Base-by-base conservation (phyloP, 352 stramenopile genomes). In the Phytopythium delawarense region DNA sequence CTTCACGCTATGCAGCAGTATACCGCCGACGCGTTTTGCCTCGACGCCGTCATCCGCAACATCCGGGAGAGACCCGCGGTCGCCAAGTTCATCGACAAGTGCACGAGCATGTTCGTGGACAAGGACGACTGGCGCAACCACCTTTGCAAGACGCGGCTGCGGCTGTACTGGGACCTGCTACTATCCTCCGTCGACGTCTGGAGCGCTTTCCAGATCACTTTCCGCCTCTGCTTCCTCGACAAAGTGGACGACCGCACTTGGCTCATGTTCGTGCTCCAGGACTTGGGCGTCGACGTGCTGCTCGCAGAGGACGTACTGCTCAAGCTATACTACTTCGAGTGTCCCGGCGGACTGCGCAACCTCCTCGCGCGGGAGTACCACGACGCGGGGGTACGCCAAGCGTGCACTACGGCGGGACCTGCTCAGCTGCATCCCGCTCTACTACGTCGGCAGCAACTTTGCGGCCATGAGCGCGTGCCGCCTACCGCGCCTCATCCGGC, bases 281-380 rank as follows among this genome's bases (percentile, higher is more conserved):
- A 92, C 48, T 66, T 78, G 7, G 34, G 75, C 18, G 71, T 73
- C 1, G 83, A 92, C 32, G 45, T 62, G 4, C 35, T 88, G 0
- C 65, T 89, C 5, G 44, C 63, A 2, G 32, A 62, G 1, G 84
- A 93, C 54, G 76, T 93, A 25, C 81, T 88, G 34, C 70, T 91
- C 7, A 88, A 90, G 45, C 65, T 91, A 3, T 88, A 88, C 48
- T 90, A 88, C 63, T 91, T 93, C 16, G 81, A 89, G 54, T 91
- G 81, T 25, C 74, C 91, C 21, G 59, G 64, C 0, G 80, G 81
- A 0, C 61, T 89, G 32, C 49, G 46, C 0, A 90, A 89, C 28
- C 52, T 93, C 6, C 34, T 83, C n/a, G 77, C 75, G 20, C 65
- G 76, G 30, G 63, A 69, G 5, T 70, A 91, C 18, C 70, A 60